Base-by-base conservation (phyloP, 2,329 filamentous ascomycete genomes). In the Verticillium albo-atrum region DNA sequence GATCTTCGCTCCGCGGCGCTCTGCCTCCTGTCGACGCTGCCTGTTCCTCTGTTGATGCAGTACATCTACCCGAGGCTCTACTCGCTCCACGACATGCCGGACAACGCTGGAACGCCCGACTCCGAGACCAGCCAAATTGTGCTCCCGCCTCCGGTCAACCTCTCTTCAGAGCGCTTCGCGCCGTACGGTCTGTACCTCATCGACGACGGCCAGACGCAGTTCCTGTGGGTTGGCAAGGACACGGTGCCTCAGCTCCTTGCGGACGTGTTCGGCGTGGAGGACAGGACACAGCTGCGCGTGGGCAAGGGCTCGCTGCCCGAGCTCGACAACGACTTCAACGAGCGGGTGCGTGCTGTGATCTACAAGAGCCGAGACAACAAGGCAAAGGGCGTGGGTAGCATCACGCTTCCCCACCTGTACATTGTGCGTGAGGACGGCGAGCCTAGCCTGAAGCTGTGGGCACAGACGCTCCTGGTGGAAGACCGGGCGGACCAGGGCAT, bases 171-270 rank as follows among this genome's bases (percentile, higher is more conserved):
- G 73, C 86, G 90, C 54, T 84, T 99, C 55, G 91, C 92, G 3
- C 85, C 92, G 1, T 97, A 96, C 70, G 95, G 95, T 28, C 79
- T 99, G 20, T 99, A 99, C 75, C 84, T 99, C 60, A 95, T 99
- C 68, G 95, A 99, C 68, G 95, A 99, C 70, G 93, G 93, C 3
- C 94, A 97, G 75, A 97, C 92, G 6, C 95, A 99, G 73, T 99
- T 99, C 82, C 77, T 99, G 54, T 99, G 95, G 95, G 84, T 98
- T 23, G 95, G 95, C 15, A 88, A 93, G 35, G 94, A 99, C 66
- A 89, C 94, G 1, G 92, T 99, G 28, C 92, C 92, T 1, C 92
- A 96, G 70, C 83, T 99, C 32, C 80, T 98, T 47, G 76, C 83
- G 57, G 95, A 99, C 68, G 94, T 98, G 6, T 99, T 99, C 72